Percentiles rank a stretch among this genome's conserved stretches.
phyloP scores from a whole-genome alignment of 2,329 filamentous ascomycete species.

The Hymenotorrendiella dingleyae region DNA sequence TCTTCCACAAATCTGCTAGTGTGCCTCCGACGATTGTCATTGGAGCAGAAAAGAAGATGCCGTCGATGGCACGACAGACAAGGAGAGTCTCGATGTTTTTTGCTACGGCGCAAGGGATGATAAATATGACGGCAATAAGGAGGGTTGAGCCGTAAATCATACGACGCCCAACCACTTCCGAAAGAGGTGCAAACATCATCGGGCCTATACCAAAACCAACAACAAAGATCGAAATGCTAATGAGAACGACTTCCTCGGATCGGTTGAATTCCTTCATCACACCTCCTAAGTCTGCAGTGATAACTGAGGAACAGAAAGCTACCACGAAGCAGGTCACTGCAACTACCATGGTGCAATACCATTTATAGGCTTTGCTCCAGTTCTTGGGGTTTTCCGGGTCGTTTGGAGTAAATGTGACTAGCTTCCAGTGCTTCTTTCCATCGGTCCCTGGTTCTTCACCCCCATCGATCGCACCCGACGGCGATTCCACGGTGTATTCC shows the following conservation, averaged over 20 bases:
- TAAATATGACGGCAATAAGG: conserved; percentile 64
- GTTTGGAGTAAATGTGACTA: conserved; percentile 64
- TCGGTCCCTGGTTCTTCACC: conserved; percentile 18
- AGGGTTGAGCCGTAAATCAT: conserved; percentile 52
- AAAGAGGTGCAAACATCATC: conserved; percentile 73
- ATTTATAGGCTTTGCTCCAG: conserved; percentile 72
- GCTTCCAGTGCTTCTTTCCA: conserved; percentile 40
- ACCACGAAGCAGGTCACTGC: conserved; percentile 68
- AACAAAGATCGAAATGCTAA: conserved; percentile 72
- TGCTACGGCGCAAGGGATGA: conserved; percentile 73
- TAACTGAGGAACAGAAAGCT: conserved; percentile 60
- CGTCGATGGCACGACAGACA: conserved; percentile 71
- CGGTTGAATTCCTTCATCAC: conserved; percentile 60
- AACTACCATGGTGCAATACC: conserved; percentile 82
- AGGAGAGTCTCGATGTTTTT: conserved; percentile 72
- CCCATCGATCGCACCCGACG: conserved; percentile 50
- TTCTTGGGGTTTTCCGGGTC: conserved; percentile 82
- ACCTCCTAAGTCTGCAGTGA: conserved; percentile 68
- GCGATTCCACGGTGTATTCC: conserved; percentile 61
- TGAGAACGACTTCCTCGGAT: conserved; percentile 64
- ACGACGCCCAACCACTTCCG: conserved; percentile 67
- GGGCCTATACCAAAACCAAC: conserved; percentile 75
- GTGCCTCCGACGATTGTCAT: conserved; percentile 84
- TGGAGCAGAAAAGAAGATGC: conserved; percentile 77
- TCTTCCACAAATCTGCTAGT: conserved; percentile 76